Evolutionary conservation across 2,329 filamentous ascomycete genomes (phyloP).

Genomic region (Lecanoromycetidae sp.): DNA sequence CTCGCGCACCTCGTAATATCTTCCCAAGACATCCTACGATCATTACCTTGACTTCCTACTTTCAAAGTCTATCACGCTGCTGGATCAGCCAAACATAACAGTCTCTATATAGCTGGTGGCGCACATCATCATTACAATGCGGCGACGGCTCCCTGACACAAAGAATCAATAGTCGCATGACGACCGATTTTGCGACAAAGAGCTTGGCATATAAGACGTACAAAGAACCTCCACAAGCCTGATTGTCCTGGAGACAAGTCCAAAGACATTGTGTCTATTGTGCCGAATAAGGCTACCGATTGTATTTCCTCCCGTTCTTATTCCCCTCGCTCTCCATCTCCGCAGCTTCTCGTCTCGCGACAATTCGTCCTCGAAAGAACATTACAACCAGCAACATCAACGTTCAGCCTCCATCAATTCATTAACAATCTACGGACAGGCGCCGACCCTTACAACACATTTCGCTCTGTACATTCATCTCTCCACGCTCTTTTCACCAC

Average conservation of each 20-base stretch:
- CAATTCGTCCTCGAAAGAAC: no score
- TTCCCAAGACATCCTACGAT: background rate
- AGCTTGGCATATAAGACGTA: background rate
- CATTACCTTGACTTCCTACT: background rate
- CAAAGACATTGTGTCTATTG: conserved; percentile 2
- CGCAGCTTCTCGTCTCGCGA: no score
- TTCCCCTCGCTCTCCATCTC: background rate
- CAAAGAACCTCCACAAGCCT: background rate
- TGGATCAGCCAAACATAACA: no score
- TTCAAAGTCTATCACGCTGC: no score
- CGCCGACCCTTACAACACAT: background rate
- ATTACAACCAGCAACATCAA: no score
- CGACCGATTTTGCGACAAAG: background rate
- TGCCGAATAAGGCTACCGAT: background rate
- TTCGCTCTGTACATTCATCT: background rate
- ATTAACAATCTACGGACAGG: no score
- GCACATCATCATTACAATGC: conserved; percentile 1
- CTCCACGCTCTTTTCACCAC: background rate
- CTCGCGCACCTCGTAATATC: background rate
- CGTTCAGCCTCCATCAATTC: no score
- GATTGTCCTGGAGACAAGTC: conserved; percentile 1
- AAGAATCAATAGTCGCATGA: conserved; percentile 6
- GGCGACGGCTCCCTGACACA: background rate
- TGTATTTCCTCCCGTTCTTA: background rate
- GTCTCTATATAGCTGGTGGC: background rate